These are phyloP conservation scores for Ascosphaera aggregata DNA, from an alignment of 2,329 filamentous ascomycete genomes.

Conservation along the genomic window DNA sequence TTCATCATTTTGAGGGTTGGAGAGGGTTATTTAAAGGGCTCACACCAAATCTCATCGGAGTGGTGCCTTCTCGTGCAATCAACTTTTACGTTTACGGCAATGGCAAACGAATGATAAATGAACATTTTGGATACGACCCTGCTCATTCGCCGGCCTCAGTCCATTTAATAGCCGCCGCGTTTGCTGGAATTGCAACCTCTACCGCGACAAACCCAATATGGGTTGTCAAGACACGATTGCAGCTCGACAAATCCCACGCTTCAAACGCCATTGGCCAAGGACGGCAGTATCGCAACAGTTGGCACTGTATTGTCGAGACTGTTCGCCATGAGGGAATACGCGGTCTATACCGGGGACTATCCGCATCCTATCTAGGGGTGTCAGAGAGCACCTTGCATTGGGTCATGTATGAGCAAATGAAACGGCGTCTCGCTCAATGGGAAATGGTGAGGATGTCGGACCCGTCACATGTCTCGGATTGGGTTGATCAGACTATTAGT, in stretches of 20 bases:
- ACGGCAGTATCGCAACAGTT: conserved; percentile 63
- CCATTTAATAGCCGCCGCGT: conserved; percentile 52
- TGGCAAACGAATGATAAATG: conserved; percentile 58
- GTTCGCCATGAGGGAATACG: conserved; percentile 55
- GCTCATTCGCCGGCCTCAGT: conserved; percentile 39
- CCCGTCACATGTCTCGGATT: conserved; percentile 36
- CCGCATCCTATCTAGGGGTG: conserved; percentile 75
- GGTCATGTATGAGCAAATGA: conserved; percentile 87
- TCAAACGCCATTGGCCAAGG: conserved; percentile 17
- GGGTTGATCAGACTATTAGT: conserved; percentile 51
- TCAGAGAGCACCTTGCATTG: conserved; percentile 80
- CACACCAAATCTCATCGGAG: conserved; percentile 71
- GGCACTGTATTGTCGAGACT: conserved; percentile 69
- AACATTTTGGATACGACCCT: conserved; percentile 29
- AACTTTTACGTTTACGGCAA: conserved; percentile 92
- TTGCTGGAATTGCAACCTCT: conserved; percentile 62
- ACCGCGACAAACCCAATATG: conserved; percentile 92
- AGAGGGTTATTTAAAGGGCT: conserved; percentile 83
- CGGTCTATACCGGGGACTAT: conserved; percentile 75
- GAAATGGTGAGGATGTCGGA: conserved; percentile 32
- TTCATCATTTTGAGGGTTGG: conserved; percentile 61
- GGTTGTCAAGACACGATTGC: conserved; percentile 81
- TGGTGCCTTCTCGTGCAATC: conserved; percentile 72
- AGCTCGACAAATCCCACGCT: conserved; percentile 69
- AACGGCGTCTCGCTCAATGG: conserved; percentile 42